Percentiles rank a stretch among this genome's conserved stretches.
Evolutionary conservation across 306 rosid species (phyloP).

Genomic region (Argentina anserina): DNA sequence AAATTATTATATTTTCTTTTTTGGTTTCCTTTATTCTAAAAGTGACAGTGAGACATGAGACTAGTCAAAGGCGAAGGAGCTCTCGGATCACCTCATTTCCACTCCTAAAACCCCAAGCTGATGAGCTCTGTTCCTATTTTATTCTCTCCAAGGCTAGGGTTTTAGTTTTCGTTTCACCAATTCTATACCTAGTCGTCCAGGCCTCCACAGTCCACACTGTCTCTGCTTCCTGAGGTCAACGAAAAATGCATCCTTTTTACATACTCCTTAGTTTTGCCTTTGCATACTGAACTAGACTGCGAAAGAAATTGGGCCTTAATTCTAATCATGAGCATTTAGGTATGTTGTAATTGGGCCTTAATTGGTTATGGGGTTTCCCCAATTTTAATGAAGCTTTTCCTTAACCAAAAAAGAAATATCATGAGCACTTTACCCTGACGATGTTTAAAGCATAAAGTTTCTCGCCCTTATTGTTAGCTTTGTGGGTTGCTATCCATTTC

Average conservation of each 20-base stretch:
- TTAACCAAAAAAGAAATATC: no score
- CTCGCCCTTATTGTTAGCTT: conserved; percentile 20
- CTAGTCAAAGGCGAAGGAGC: neutral
- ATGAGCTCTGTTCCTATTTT: no score
- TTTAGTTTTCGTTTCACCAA: conserved; percentile 10
- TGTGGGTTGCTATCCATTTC: conserved; percentile 32
- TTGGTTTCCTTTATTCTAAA: no score
- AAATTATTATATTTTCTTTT: no score
- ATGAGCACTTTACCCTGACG: no score
- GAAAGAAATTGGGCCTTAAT: no score
- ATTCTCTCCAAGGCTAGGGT: neutral
- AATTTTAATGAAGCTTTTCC: no score
- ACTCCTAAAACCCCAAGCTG: neutral
- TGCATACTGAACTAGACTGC: no score
- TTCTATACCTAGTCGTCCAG: no score
- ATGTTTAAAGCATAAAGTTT: conserved; percentile 16
- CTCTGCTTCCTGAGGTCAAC: conserved; percentile 36
- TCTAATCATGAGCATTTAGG: conserved; percentile 37
- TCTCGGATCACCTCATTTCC: neutral
- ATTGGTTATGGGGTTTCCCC: no score
- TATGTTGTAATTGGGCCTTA: no score
- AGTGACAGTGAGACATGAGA: neutral
- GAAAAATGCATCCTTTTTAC: conserved; percentile 24
- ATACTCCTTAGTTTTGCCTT: conserved; percentile 8
- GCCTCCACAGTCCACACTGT: conserved; percentile 37